Evolutionary conservation across 2,329 filamentous ascomycete genomes (phyloP), one percentile per base, ranked within the genome.

Genomic region (Scopulariopsis brevicaulis): DNA sequence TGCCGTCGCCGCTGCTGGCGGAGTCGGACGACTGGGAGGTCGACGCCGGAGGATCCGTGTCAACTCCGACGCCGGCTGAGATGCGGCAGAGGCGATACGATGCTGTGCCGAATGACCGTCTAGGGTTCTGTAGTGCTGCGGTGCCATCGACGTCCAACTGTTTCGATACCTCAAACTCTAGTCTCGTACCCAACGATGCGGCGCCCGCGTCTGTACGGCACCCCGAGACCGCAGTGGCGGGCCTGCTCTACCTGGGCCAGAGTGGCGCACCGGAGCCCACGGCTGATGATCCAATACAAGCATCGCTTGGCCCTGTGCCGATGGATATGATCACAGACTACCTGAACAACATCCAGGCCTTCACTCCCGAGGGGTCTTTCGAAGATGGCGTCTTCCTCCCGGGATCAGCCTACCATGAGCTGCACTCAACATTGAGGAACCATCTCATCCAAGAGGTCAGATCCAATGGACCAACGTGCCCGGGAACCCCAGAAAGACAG

Each of bases 371-470:
- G 2, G 67, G 67, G 1, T 63, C 64, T 28, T 66, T 65, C 3
- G 70, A 71, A 8, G 70, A 72, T 54, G 74, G 75, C 54, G 71
- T 78, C 25, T 78, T 78, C 59, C 61, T 76, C 2, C 75, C 76
- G 1, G 75, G 75, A 1, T 76, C 75, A 1, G 70, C 72, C 1
- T 78, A 77, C 46, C 73, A 75, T 57, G 74, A 76, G 51, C 65
- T 77, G 1, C 74, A 77, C 58, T 73, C 73, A 1, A 73, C 73
- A 1, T 62, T 78, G 2, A 69, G 75, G n/a, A 72, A 75, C 54
- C 71, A 74, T 25, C 70, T 77, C 22, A 73, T 78, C 20, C 71
- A 73, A 35, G 74, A 75, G 25, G 73, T 72, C 4, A 68, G 70
- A 6, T 73, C 75, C 1, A 71, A 69, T 59, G 68, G 64, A 0